Percentiles rank a stretch among this genome's conserved stretches.
Conservation (phyloP, 805 yeast genomes). For the Hanseniaspora valbyensis region DNA sequence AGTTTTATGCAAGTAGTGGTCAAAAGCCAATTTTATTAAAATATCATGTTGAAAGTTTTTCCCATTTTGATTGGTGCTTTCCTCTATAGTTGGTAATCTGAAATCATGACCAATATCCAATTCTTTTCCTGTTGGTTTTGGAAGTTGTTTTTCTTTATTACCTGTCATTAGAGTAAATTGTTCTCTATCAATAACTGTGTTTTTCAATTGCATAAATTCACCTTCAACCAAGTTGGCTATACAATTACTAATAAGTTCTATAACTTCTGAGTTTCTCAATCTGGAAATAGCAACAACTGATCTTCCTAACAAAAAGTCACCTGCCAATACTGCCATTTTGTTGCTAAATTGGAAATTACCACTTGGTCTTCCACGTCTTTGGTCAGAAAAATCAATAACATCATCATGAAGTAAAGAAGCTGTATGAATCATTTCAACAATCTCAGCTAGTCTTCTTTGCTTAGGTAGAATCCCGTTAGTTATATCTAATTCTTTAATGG, state of each 20-base stretch:
- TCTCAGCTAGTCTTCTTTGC: slow-evolving; percentile 90
- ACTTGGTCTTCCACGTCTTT: slow-evolving; percentile 79
- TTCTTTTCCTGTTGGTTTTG: slow-evolving; percentile 51
- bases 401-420: slow-evolving; percentile 94
- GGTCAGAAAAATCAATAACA: slow-evolving; percentile 81
- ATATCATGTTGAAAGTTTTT: slow-evolving; percentile 42
- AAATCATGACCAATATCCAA: slow-evolving; percentile 52
- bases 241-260: slow-evolving; percentile 86
- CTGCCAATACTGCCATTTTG: slow-evolving; percentile 95
- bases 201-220: slow-evolving; percentile 95
- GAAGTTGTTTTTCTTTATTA: slow-evolving; percentile 29
- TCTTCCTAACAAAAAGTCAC: slow-evolving; percentile 88
- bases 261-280: slow-evolving; percentile 91
- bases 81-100: slow-evolving; percentile 29
- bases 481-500: slow-evolving; percentile 42
- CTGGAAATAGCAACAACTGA: slow-evolving; percentile 94
- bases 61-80: slow-evolving; percentile 13
- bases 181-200: slow-evolving; percentile 60
- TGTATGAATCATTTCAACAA: slow-evolving; percentile 96
- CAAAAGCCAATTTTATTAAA: slow-evolving; percentile 79
- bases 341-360: slow-evolving; percentile 92
- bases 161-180: slow-evolving; percentile 26
- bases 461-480: slow-evolving; percentile 77
- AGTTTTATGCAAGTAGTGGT: slow-evolving; percentile 89
- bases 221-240: slow-evolving; percentile 97